phyloP scores from a whole-genome alignment of 495 filamentous ascomycete species.

The Aspergillus steynii region DNA sequence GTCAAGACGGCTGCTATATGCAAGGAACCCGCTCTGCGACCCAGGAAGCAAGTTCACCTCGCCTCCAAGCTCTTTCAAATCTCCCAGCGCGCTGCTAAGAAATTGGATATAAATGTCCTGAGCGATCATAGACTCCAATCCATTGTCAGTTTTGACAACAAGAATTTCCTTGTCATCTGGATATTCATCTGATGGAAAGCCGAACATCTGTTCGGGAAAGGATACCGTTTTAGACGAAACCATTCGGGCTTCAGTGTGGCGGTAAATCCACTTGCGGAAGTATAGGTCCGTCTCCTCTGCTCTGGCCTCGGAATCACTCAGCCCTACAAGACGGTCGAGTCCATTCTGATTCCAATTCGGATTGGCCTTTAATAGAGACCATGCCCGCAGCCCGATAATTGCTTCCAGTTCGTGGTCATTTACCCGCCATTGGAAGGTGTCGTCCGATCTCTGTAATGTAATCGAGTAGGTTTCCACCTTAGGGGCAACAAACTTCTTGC shows the following conservation, averaged over 20 bases:
- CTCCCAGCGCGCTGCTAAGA: conserved; percentile 17
- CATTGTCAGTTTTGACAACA: conserved; percentile 25
- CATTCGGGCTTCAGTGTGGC: conserved; percentile 30
- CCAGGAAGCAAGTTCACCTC: conserved; percentile 19
- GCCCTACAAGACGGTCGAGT: conserved; percentile 31
- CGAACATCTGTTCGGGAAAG: conserved; percentile 25
- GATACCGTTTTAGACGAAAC: conserved; percentile 24
- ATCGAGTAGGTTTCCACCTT: conserved; percentile 21
- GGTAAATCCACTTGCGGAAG: conserved; percentile 44
- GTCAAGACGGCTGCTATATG: conserved; percentile 25
- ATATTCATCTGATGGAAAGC: conserved; percentile 13
- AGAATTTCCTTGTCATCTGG: conserved; percentile 23
- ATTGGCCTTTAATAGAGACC: conserved; percentile 32
- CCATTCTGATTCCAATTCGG: conserved; percentile 14
- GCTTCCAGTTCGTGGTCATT: conserved; percentile 34
- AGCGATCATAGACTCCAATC: conserved; percentile 32
- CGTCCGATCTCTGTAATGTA: conserved; percentile 22
- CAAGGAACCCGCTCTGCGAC: conserved; percentile 18
- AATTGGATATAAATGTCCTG: conserved; percentile 43
- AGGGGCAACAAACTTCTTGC: conserved; percentile 2
- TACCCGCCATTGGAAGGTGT: conserved; percentile 31
- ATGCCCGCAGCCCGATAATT: conserved; percentile 36
- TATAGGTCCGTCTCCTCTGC: conserved; percentile 27
- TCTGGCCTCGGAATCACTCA: conserved; percentile 23
- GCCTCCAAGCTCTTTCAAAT: conserved; percentile 21